These are phyloP conservation scores for Pyricularia sp. DNA, from an alignment of 2,329 filamentous ascomycete genomes.

Conservation along the genomic window DNA sequence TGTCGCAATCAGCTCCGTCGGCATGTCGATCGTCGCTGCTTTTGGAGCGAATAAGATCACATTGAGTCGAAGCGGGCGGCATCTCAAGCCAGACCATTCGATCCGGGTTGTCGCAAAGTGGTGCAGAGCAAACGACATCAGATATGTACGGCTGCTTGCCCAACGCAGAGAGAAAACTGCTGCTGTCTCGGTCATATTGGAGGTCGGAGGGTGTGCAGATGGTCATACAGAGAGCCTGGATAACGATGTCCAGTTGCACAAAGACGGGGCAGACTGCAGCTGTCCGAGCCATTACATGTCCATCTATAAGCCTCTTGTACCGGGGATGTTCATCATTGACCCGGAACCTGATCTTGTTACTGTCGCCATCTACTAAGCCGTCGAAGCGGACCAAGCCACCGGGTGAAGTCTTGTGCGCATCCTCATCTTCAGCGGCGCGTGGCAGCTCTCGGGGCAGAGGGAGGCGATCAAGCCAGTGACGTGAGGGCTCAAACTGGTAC, in stretches of 20 bases:
- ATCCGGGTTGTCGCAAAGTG: background rate
- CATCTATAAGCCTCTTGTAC: constrained; percentile 23
- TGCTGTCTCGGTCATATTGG: background rate
- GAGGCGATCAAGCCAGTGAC: constrained; percentile 24
- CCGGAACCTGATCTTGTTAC: constrained; percentile 22
- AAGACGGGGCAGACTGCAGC: constrained; percentile 29
- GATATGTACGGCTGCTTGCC: background rate
- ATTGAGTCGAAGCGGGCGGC: background rate
- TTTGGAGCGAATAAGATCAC: background rate
- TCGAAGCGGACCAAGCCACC: background rate
- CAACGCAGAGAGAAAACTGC: background rate
- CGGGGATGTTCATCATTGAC: constrained; percentile 26
- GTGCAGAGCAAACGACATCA: background rate
- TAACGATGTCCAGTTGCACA: constrained; percentile 22
- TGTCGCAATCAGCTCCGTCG: background rate
- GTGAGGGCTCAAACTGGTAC: constrained; percentile 28
- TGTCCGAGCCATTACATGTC: constrained; percentile 28
- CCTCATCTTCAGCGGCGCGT: background rate
- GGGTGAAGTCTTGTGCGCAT: background rate
- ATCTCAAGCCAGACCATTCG: background rate
- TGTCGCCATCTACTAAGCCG: background rate
- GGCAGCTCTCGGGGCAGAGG: constrained; percentile 7
- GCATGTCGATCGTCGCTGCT: background rate
- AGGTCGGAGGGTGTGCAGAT: background rate
- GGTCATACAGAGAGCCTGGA: constrained; percentile 18